Evolutionary conservation across 805 yeast species (phyloP).

Genomic region (Wickerhamiella qilinensis): DNA sequence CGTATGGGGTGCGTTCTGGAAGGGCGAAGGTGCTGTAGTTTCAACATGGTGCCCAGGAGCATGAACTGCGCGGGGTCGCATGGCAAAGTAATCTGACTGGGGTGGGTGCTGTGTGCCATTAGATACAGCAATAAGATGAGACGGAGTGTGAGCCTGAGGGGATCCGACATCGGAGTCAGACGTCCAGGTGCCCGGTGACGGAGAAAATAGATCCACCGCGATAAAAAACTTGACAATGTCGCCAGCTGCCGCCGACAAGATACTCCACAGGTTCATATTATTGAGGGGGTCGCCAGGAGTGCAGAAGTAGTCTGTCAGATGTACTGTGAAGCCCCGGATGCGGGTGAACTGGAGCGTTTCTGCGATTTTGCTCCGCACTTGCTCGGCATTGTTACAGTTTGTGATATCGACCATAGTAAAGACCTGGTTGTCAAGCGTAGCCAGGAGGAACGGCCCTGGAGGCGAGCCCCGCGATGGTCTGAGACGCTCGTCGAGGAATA

Average conservation of each 20-base stretch:
- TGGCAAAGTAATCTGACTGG: no score
- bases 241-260: slow-evolving; percentile 15
- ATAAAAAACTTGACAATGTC: slow-evolving; percentile 15
- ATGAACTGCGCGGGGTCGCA: no score
- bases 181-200: neutral
- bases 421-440: slow-evolving; percentile 43
- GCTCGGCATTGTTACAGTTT: slow-evolving; percentile 17
- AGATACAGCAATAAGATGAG: no score
- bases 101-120: no score
- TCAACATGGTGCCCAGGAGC: no score
- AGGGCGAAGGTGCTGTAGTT: no score
- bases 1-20: no score
- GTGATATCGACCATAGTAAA: slow-evolving; percentile 35
- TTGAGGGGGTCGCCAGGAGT: slow-evolving; percentile 21
- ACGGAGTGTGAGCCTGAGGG: no score
- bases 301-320: slow-evolving; percentile 54
- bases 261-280: slow-evolving; percentile 16
- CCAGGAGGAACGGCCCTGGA: slow-evolving; percentile 28
- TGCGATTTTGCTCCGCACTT: slow-evolving; percentile 28
- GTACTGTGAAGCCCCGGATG: slow-evolving; percentile 22
- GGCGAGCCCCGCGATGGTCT: slow-evolving; percentile 22
- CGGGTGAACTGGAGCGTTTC: slow-evolving; percentile 6
- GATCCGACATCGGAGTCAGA: neutral
- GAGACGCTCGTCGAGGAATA: slow-evolving; percentile 10
- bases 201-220: slow-evolving; percentile 11